phyloP scores from a whole-genome alignment of 805 yeast genomes.

The Nakazawaea ishiwadae region DNA sequence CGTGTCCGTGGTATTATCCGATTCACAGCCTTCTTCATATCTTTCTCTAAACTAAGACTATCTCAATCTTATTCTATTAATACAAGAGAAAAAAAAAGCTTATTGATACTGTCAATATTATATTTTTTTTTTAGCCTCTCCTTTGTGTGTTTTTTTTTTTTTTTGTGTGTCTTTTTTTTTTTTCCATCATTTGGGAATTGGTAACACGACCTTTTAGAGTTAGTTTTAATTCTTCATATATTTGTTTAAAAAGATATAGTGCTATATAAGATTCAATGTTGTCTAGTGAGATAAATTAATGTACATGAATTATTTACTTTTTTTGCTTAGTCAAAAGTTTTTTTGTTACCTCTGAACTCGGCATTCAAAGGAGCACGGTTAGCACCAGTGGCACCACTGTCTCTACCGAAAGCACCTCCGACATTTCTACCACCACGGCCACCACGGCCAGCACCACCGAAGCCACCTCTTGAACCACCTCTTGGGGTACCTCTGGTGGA shows the following conservation, averaged over 20 bases:
- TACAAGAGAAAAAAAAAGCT: too few species aligned
- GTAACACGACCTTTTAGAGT: too few species aligned
- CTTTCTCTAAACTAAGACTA: too few species aligned
- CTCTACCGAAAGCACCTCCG: constrained; percentile 30
- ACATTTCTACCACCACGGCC: constrained; percentile 29
- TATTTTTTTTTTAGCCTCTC: too few species aligned
- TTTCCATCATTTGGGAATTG: neutral
- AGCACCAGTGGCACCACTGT: constrained; percentile 55
- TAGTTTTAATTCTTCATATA: too few species aligned
- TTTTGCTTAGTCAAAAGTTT: constrained; percentile 61
- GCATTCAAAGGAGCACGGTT: constrained; percentile 59
- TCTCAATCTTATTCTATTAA: too few species aligned
- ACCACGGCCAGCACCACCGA: constrained; percentile 24
- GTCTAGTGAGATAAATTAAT: neutral
- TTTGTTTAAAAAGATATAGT: too few species aligned
- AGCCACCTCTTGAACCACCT: constrained; percentile 38
- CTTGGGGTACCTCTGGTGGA: constrained; percentile 35
- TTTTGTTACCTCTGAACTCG: constrained; percentile 80
- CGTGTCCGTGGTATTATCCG: constrained; percentile 9
- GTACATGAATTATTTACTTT: neutral
- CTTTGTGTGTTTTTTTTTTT: too few species aligned
- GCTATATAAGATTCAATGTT: too few species aligned
- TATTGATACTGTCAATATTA: too few species aligned
- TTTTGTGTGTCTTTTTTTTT: too few species aligned
- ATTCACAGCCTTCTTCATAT: constrained; percentile 12